Evolutionary conservation across 2,329 filamentous ascomycete species (phyloP).

Genomic region (Elsinoe fawcettii): DNA sequence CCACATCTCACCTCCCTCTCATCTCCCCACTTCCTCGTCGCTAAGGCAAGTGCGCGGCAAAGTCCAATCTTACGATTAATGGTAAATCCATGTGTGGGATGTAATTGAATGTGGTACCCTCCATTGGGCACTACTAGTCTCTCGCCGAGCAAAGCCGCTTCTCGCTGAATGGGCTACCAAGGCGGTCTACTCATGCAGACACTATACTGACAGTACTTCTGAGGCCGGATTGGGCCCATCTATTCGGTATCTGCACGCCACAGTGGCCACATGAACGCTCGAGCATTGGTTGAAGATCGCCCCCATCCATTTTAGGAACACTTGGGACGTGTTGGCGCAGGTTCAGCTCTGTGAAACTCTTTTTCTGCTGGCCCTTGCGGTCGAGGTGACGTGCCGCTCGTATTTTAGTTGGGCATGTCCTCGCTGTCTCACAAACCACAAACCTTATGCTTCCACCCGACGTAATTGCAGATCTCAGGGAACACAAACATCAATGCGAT

Average conservation of each 20-base stretch:
- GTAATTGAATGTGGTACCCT: neutral
- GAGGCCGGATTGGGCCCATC: neutral
- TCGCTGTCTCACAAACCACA: neutral
- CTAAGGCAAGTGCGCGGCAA: neutral
- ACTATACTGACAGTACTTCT: neutral
- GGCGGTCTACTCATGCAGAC: neutral
- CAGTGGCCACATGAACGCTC: constrained; percentile 6
- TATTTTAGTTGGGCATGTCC: constrained; percentile 5
- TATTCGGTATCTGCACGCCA: neutral
- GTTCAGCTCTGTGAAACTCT: neutral
- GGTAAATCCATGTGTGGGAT: neutral
- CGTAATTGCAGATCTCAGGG: neutral
- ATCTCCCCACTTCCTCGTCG: neutral
- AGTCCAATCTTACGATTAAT: neutral
- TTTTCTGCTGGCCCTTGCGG: neutral
- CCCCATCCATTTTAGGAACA: constrained; percentile 8
- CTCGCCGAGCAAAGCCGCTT: neutral
- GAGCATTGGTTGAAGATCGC: neutral
- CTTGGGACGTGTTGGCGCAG: neutral
- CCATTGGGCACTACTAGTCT: neutral
- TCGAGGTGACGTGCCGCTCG: neutral
- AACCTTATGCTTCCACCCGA: neutral
- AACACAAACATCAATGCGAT: neutral
- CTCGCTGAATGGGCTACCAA: neutral
- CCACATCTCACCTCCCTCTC: neutral